Evolutionary conservation across 129 eudicot species (phyloP).

Genomic region (Solidago caesia): DNA sequence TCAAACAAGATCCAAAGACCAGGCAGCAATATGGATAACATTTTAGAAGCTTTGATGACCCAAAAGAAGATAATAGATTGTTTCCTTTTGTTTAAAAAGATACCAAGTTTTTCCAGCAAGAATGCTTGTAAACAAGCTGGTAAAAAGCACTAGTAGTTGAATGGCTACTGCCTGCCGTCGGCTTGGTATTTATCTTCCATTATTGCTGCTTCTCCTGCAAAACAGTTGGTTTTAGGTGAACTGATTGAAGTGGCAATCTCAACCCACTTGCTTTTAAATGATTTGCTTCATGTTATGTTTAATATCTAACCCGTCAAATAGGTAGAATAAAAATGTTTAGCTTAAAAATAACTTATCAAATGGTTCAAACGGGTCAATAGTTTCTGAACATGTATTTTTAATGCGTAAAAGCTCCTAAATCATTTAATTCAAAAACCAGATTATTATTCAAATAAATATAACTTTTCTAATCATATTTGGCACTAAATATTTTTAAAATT

Average conservation of each 20-base stretch:
- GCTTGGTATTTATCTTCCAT: slow-evolving; percentile 15
- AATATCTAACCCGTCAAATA: too few relatives aligned
- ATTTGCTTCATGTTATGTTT: too few relatives aligned
- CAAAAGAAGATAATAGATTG: not conserved
- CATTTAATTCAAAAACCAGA: too few relatives aligned
- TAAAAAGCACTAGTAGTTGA: slow-evolving; percentile 11
- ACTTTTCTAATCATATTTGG: too few relatives aligned
- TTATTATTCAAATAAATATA: too few relatives aligned
- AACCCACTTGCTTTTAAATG: too few relatives aligned
- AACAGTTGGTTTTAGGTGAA: not conserved
- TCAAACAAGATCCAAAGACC: slow-evolving; percentile 30
- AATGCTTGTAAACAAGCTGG: slow-evolving; percentile 21
- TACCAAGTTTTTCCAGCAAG: slow-evolving; percentile 15
- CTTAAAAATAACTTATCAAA: not conserved
- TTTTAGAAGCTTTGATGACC: slow-evolving; percentile 12
- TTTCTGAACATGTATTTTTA: too few relatives aligned
- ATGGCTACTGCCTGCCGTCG: slow-evolving; percentile 12
- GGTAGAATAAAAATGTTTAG: not conserved
- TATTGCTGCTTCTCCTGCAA: slow-evolving; percentile 29
- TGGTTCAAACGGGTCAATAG: too few relatives aligned
- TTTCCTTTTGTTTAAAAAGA: slow-evolving; percentile 11
- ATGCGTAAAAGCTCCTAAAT: too few relatives aligned
- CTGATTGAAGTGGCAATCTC: too few relatives aligned
- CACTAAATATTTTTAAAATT: too few relatives aligned
- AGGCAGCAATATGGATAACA: slow-evolving; percentile 8